A percentile compares a stretch with the other conserved stretches of the same genome.
Conservation (phyloP, 1,284 basidiomycete genomes). For the Phylloporus sp. region DNA sequence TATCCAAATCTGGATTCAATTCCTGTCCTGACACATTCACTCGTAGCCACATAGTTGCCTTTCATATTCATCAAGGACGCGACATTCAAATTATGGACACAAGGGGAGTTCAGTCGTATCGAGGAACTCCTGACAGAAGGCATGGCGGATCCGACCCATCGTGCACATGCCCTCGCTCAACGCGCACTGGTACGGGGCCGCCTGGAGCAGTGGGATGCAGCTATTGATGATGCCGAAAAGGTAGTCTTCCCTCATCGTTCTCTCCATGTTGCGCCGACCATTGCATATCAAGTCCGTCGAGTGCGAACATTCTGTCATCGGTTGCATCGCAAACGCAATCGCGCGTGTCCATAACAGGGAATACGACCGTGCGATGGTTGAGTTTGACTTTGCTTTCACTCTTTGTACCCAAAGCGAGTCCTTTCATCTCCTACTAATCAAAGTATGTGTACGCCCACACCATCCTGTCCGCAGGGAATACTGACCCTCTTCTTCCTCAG, state of each 20-base stretch:
- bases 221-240: neutral
- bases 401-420: neutral
- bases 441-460: neutral
- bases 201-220: neutral
- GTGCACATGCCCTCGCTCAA: neutral
- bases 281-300: neutral
- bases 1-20: neutral
- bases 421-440: neutral
- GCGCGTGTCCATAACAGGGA: neutral
- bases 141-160: neutral
- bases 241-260: no score
- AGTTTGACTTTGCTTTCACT: neutral
- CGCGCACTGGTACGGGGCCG: neutral
- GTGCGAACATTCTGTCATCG: neutral
- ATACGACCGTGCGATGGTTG: neutral
- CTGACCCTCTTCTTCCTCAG: neutral
- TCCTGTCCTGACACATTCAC: no score
- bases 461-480: neutral
- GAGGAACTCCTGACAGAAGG: neutral
- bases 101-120: neutral
- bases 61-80: neutral
- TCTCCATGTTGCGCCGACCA: neutral
- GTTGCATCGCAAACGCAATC: neutral
- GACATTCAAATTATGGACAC: neutral
- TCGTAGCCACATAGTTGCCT: neutral